Percentiles rank a stretch among this genome's conserved stretches.
Conservation (phyloP, 129 eudicot species). For the Flaveria bidentis region DNA sequence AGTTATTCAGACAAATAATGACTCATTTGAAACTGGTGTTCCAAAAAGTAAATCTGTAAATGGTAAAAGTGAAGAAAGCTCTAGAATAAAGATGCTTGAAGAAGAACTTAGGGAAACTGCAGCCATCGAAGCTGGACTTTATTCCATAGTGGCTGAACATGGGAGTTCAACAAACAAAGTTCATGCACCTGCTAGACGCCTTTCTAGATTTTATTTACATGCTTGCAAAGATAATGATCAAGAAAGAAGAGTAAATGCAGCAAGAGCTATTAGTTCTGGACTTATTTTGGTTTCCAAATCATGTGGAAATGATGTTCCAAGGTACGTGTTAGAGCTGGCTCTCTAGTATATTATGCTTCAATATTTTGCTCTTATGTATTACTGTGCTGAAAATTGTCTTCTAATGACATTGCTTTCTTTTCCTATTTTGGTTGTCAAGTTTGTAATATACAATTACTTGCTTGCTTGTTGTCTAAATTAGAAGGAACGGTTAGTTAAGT, state of each 20-base stretch:
- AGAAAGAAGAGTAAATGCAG: slow-evolving; percentile 66
- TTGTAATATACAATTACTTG: slow-evolving; percentile 10
- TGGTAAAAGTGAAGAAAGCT: slow-evolving; percentile 41
- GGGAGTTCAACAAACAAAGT: slow-evolving; percentile 77
- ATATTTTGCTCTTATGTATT: neutral
- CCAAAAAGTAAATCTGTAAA: slow-evolving; percentile 36
- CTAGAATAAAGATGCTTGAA: slow-evolving; percentile 72
- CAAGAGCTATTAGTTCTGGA: slow-evolving; percentile 73
- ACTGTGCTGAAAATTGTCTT: neutral
- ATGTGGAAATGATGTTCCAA: slow-evolving; percentile 94
- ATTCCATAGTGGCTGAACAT: slow-evolving; percentile 85
- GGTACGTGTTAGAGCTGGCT: slow-evolving; percentile 41
- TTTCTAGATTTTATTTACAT: slow-evolving; percentile 82
- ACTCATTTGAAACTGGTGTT: slow-evolving; percentile 33
- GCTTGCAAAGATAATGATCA: slow-evolving; percentile 47
- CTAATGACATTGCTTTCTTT: neutral
- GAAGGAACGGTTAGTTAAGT: slow-evolving; percentile 14
- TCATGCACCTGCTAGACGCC: slow-evolving; percentile 88
- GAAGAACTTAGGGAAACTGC: slow-evolving; percentile 95
- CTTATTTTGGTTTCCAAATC: slow-evolving; percentile 88
- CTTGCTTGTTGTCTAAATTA: slow-evolving; percentile 7
- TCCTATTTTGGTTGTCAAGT: neutral
- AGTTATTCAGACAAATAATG: slow-evolving; percentile 29
- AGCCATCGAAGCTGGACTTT: slow-evolving; percentile 73
- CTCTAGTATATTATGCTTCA: neutral